These are phyloP conservation scores for Fonsecaea erecta DNA, from an alignment of 2,329 filamentous ascomycete genomes.

Conservation along the genomic window DNA sequence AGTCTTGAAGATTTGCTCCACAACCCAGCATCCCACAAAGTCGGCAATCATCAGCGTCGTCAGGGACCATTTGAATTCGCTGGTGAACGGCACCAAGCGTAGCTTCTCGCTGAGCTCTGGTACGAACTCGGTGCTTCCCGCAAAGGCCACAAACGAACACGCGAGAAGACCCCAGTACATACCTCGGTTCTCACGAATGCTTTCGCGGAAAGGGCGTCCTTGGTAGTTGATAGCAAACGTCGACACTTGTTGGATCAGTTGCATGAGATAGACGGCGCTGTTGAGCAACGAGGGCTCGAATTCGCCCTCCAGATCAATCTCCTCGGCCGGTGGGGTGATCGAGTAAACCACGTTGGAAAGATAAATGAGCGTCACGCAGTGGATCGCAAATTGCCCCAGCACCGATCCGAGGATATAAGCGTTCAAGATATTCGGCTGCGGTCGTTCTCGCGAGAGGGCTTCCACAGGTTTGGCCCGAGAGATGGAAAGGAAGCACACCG, in stretches of 20 bases:
- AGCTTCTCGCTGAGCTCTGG: constrained; percentile 94
- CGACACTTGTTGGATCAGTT: constrained; percentile 97
- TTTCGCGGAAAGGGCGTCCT: constrained; percentile 94
- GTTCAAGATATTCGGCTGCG: constrained; percentile 99
- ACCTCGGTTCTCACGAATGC: constrained; percentile 89
- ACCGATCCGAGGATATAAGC: constrained; percentile 98
- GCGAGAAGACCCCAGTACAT: constrained; percentile 98
- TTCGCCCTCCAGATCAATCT: constrained; percentile 90
- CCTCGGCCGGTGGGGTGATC: constrained; percentile 70
- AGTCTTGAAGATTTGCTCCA: constrained; percentile 83
- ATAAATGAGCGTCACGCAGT: constrained; percentile 93
- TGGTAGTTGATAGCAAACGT: constrained; percentile 99
- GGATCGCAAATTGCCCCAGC: constrained; percentile 93
- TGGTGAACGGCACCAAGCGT: constrained; percentile 85
- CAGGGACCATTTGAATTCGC: constrained; percentile 87
- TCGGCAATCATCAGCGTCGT: constrained; percentile 84
- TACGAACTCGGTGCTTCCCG: constrained; percentile 91
- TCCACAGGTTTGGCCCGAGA: constrained; percentile 97
- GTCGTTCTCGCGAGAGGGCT: constrained; percentile 91
- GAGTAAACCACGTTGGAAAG: constrained; percentile 85
- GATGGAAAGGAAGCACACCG: constrained; percentile 97
- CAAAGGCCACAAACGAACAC: constrained; percentile 88
- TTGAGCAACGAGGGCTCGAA: constrained; percentile 94
- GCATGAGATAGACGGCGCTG: constrained; percentile 93
- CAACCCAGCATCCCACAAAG: constrained; percentile 81